Conservation (phyloP, 1,284 basidiomycete genomes). For the Ganoderma sinense region DNA sequence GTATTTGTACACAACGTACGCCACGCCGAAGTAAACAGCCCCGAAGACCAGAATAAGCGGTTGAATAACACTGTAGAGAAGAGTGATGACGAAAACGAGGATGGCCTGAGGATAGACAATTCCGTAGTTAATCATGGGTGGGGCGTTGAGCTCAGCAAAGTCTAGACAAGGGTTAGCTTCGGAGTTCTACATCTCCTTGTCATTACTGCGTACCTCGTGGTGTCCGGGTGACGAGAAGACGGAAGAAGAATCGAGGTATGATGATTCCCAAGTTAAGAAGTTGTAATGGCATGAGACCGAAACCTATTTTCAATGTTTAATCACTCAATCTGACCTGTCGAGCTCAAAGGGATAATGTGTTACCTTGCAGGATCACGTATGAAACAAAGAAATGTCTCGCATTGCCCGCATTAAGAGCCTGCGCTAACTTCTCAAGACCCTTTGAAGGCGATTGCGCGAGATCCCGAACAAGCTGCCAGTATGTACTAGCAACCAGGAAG, state of each 20-base stretch:
- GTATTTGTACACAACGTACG: slow-evolving; percentile 97
- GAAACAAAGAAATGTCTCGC: slow-evolving; percentile 95
- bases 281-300: slow-evolving; percentile 96
- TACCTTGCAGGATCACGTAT: slow-evolving; percentile 93
- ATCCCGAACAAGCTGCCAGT: slow-evolving; percentile 89
- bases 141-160: slow-evolving; percentile 95
- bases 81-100: slow-evolving; percentile 93
- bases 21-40: slow-evolving; percentile 93
- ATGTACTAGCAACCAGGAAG: slow-evolving; percentile 90
- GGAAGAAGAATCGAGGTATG: slow-evolving; percentile 76
- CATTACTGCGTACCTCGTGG: slow-evolving; percentile 72
- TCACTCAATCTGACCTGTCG: not conserved
- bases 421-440: slow-evolving; percentile 89
- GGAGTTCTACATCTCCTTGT: slow-evolving; percentile 4
- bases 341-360: not conserved
- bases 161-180: slow-evolving; percentile 54
- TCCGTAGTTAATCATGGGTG: slow-evolving; percentile 96
- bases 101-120: slow-evolving; percentile 94
- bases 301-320: slow-evolving; percentile 45
- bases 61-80: slow-evolving; percentile 95
- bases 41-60: slow-evolving; percentile 96
- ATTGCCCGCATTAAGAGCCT: slow-evolving; percentile 76
- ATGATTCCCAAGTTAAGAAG: slow-evolving; percentile 89
- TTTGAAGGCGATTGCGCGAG: slow-evolving; percentile 88
- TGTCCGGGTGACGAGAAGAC: slow-evolving; percentile 81